Conservation (phyloP, 768 basidiomycete species). For the Dentipellis sp. region DNA sequence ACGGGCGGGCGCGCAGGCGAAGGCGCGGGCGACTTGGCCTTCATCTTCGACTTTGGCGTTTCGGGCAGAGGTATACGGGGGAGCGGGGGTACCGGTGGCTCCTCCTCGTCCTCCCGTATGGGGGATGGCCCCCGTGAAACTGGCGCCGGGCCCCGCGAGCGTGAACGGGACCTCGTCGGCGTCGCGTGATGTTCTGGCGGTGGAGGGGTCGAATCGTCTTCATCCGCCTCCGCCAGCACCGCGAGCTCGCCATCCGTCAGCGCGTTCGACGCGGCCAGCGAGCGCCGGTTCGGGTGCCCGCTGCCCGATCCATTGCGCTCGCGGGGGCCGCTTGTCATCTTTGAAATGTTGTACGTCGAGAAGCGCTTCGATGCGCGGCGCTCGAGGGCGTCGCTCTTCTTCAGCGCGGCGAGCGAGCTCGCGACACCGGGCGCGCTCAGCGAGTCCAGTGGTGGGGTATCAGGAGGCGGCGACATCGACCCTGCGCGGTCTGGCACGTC, state of each 20-base stretch:
- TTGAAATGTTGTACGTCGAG: conserved; percentile 88
- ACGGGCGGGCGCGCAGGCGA: background rate
- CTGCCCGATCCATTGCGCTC: conserved; percentile 24
- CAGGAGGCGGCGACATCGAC: conserved; percentile 22
- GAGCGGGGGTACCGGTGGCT: conserved; percentile 25
- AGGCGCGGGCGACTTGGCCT: conserved; percentile 5
- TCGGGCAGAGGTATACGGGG: conserved; percentile 11
- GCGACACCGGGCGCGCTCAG: conserved; percentile 48
- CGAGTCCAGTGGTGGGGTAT: conserved; percentile 28
- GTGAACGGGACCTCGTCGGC: conserved; percentile 15
- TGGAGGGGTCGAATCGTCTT: conserved; percentile 28
- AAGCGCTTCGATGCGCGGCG: conserved; percentile 93
- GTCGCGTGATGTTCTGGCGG: background rate
- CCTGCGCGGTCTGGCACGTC: conserved; percentile 14
- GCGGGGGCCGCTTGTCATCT: conserved; percentile 67
- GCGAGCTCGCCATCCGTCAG: conserved; percentile 66
- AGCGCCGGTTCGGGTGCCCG: conserved; percentile 51
- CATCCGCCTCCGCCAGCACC: conserved; percentile 67
- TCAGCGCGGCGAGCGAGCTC: conserved; percentile 78
- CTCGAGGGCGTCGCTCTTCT: conserved; percentile 78
- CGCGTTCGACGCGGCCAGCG: conserved; percentile 48
- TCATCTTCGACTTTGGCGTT: background rate
- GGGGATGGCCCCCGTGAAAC: conserved; percentile 17
- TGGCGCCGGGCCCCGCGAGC: conserved; percentile 6
- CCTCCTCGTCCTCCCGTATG: conserved; percentile 22